These are phyloP conservation scores for Nephromyces sp. DNA, from an alignment of 169 alveolate species.

Conservation along the genomic window DNA sequence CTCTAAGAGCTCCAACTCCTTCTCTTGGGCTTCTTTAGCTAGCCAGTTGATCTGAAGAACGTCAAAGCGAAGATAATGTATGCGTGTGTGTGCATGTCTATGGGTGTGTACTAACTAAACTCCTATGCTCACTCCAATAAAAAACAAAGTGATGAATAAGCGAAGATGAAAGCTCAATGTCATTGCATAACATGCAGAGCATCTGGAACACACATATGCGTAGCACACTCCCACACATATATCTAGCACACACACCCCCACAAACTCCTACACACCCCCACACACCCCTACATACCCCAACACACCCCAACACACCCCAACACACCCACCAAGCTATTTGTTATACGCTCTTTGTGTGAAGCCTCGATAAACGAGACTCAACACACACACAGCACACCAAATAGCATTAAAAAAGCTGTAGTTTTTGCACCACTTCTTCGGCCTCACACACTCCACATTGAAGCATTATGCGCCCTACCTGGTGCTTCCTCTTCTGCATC, in stretches of 20 bases:
- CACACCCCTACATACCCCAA: neutral
- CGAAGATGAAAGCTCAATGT: neutral
- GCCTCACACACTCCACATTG: neutral
- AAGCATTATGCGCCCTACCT: neutral
- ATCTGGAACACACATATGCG: neutral
- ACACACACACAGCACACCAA: neutral
- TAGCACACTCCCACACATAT: neutral
- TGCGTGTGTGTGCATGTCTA: neutral
- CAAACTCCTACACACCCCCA: neutral
- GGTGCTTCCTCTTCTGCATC: conserved; percentile 32
- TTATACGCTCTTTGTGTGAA: neutral
- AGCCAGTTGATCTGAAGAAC: conserved; percentile 62
- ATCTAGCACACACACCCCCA: neutral
- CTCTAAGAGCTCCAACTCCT: conserved; percentile 62
- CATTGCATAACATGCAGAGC: neutral
- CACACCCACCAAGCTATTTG: too few relatives aligned
- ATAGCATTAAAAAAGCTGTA: neutral
- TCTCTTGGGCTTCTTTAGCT: conserved; percentile 68
- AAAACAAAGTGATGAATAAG: neutral
- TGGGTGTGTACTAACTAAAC: neutral
- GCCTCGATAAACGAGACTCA: neutral
- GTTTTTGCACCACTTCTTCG: neutral
- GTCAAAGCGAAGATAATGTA: neutral
- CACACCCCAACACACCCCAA: neutral
- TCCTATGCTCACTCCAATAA: neutral